Conservation (phyloP, 306 rosid species). For the Pterocarpus macrocarpus region DNA sequence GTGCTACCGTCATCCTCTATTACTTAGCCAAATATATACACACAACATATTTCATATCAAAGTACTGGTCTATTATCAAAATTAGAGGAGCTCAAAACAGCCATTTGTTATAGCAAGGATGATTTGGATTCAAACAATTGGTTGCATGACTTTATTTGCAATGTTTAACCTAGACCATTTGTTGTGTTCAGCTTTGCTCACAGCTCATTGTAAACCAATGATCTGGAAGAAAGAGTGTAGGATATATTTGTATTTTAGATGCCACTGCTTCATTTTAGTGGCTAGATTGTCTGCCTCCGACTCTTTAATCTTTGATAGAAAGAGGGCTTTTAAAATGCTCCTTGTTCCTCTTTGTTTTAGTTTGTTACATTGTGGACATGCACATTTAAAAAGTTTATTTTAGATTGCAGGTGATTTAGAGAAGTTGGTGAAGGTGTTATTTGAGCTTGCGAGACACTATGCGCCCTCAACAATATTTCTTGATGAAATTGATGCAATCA, state of each 20-base stretch:
- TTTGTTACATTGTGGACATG: constrained; percentile 6
- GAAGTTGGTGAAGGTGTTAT: constrained; percentile 85
- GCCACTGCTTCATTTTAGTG: constrained; percentile 13
- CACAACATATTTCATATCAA: constrained; percentile 5
- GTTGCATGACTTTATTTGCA: not conserved
- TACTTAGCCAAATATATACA: not conserved
- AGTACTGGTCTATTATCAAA: constrained; percentile 9
- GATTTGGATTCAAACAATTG: constrained; percentile 11
- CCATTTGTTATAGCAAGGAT: constrained; percentile 13
- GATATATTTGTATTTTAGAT: not conserved
- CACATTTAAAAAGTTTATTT: constrained; percentile 40
- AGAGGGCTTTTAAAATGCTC: not conserved
- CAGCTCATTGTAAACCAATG: not conserved
- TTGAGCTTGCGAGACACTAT: constrained; percentile 98
- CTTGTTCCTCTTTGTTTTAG: not conserved
- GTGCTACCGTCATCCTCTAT: constrained; percentile 34
- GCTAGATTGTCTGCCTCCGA: constrained; percentile 10
- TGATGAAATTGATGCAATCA: constrained; percentile 97
- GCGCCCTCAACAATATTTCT: constrained; percentile 99
- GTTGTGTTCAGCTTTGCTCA: constrained; percentile 35
- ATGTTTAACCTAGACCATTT: constrained; percentile 8
- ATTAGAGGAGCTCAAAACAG: not conserved
- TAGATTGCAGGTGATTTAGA: constrained; percentile 88
- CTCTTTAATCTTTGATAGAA: not conserved
- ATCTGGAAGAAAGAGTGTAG: constrained; percentile 15